Percentiles rank a stretch among this genome's conserved stretches.
Evolutionary conservation across 176 grass and related monocot genomes (phyloP).

Genomic region (Chrysopogon serrulatus): DNA sequence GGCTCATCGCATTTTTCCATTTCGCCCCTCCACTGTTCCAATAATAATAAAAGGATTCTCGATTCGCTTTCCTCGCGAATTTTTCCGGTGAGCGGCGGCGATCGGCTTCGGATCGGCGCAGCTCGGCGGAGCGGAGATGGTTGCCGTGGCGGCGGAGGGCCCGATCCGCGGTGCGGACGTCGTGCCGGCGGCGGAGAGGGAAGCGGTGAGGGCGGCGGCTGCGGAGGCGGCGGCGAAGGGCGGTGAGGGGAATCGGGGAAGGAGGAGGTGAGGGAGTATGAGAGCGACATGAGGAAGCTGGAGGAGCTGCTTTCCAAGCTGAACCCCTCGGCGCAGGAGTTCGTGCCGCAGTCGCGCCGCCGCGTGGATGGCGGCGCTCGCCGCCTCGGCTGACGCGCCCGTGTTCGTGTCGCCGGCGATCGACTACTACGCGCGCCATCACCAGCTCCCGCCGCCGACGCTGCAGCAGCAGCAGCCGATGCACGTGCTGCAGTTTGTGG

Average conservation of each 20-base stretch:
- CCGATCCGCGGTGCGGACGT: conserved; percentile 39
- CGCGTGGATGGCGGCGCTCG: neutral
- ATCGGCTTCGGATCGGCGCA: conserved; percentile 20
- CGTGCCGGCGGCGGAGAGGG: conserved; percentile 15
- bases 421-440: conserved; percentile 40
- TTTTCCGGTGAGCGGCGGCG: conserved; percentile 16
- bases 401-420: conserved; percentile 42
- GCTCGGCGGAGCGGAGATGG: conserved; percentile 33
- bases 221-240: neutral
- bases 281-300: conserved; percentile 69
- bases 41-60: conserved; percentile 25
- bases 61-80: conserved; percentile 36
- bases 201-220: neutral
- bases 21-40: neutral
- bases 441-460: conserved; percentile 2
- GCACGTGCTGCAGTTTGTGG: conserved; percentile 38
- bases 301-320: conserved; percentile 84
- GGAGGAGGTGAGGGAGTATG: conserved; percentile 64
- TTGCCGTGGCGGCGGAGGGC: conserved; percentile 39
- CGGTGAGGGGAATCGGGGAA: neutral
- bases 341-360: conserved; percentile 58
- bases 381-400: conserved; percentile 45
- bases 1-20: neutral
- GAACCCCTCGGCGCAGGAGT: conserved; percentile 86
- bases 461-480: conserved; percentile 32